These are phyloP conservation scores for Paulownia fortunei DNA, from an alignment of 257 asterid genomes.

Conservation along the genomic window DNA sequence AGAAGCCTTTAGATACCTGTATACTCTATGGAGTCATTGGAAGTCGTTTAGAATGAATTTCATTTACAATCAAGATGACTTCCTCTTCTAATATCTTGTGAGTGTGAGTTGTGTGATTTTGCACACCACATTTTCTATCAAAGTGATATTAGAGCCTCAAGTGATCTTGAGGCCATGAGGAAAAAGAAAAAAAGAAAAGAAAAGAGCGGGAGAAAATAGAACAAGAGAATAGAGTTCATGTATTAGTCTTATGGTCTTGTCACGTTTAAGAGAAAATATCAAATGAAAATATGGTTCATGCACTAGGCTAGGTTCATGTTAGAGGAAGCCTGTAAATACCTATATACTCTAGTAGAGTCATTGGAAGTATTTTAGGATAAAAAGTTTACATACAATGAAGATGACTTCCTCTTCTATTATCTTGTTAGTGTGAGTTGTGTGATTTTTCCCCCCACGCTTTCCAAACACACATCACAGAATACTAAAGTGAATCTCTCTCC, in stretches of 20 bases:
- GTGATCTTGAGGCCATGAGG: background rate
- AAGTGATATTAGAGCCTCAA: background rate
- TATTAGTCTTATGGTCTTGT: no score
- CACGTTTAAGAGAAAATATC: no score
- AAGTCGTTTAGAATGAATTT: no score
- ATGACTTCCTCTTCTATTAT: background rate
- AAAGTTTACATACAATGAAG: background rate
- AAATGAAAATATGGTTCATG: background rate
- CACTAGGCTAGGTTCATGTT: background rate
- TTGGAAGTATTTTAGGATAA: background rate
- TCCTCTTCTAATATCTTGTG: background rate
- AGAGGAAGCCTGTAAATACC: background rate
- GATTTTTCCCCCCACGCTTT: background rate
- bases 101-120: no score
- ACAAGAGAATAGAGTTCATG: no score
- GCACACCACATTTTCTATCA: no score
- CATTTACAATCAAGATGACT: background rate
- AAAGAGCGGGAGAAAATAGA: background rate
- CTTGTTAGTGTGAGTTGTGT: background rate
- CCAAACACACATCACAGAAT: background rate
- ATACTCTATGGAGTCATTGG: no score
- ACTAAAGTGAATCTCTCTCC: background rate
- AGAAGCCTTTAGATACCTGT: no score
- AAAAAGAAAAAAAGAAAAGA: background rate
- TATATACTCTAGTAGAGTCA: background rate